These are phyloP conservation scores for Fusarium begoniae DNA, from an alignment of 2,329 filamentous ascomycete genomes.

Conservation along the genomic window DNA sequence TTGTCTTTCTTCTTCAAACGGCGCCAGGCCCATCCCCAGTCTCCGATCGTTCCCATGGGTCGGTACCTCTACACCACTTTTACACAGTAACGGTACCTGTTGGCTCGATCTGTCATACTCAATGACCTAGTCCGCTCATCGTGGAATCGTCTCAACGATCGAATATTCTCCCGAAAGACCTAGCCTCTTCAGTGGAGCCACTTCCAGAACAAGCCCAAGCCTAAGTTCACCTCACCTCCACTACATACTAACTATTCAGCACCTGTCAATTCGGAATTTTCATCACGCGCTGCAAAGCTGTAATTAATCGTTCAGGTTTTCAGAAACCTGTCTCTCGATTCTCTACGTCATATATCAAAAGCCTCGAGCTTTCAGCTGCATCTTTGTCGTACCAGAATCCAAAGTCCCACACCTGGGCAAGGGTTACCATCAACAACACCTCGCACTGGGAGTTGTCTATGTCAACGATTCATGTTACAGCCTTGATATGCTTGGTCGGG, in stretches of 20 bases:
- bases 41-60: not conserved
- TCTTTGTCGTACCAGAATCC: not conserved
- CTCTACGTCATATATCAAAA: constrained; percentile 22
- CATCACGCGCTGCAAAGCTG: constrained; percentile 21
- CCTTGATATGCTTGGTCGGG: not conserved
- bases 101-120: constrained; percentile 12
- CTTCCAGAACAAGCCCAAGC: constrained; percentile 5
- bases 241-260: not conserved
- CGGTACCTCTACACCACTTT: constrained; percentile 5
- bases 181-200: constrained; percentile 11
- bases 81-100: not conserved
- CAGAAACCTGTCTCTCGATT: not conserved
- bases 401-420: not conserved
- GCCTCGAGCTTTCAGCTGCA: not conserved
- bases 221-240: not conserved
- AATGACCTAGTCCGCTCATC: constrained; percentile 21
- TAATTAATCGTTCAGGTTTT: constrained; percentile 19
- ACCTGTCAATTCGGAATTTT: constrained; percentile 11
- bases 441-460: not conserved
- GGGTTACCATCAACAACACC: not conserved
- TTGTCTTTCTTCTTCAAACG: constrained; percentile 2
- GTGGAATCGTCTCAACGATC: constrained; percentile 26
- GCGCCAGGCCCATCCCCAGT: constrained; percentile 17
- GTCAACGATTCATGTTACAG: not conserved
- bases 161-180: constrained; percentile 17